Conservation (phyloP, 75 land plant genomes). For the Selaginella moellendorffii region DNA sequence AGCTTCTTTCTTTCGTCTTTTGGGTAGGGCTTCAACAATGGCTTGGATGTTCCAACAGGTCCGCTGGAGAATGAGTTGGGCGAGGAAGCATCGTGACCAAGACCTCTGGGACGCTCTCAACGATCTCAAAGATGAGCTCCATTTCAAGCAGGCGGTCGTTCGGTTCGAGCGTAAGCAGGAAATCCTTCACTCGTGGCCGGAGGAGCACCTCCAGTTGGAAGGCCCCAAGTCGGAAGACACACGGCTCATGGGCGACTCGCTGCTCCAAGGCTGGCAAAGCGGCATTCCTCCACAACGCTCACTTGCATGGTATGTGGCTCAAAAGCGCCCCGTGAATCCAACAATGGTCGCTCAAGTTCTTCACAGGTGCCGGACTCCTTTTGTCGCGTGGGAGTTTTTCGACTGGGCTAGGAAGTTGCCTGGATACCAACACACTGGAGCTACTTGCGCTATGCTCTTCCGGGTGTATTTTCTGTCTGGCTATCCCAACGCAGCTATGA, state of each 20-base stretch:
- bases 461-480: not conserved
- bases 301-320: not conserved
- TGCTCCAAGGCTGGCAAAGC: not conserved
- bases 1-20: too few relatives aligned
- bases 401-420: not conserved
- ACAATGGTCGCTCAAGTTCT: not conserved
- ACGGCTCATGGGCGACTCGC: not conserved
- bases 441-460: not conserved
- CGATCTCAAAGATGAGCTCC: not conserved
- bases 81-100: not conserved
- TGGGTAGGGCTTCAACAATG: not conserved
- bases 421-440: not conserved
- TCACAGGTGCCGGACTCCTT: not conserved
- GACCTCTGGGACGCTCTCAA: not conserved
- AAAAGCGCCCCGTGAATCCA: not conserved
- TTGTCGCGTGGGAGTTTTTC: not conserved
- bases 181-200: not conserved
- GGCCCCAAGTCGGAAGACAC: not conserved
- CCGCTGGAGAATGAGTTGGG: not conserved
- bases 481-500: not conserved
- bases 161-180: not conserved
- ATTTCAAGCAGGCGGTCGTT: not conserved
- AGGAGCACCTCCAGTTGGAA: not conserved
- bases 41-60: not conserved
- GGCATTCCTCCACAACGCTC: not conserved